Percentiles rank a stretch among this genome's conserved stretches.
Evolutionary conservation across 345 rosid species (phyloP).

Genomic region (Salix brachista): DNA sequence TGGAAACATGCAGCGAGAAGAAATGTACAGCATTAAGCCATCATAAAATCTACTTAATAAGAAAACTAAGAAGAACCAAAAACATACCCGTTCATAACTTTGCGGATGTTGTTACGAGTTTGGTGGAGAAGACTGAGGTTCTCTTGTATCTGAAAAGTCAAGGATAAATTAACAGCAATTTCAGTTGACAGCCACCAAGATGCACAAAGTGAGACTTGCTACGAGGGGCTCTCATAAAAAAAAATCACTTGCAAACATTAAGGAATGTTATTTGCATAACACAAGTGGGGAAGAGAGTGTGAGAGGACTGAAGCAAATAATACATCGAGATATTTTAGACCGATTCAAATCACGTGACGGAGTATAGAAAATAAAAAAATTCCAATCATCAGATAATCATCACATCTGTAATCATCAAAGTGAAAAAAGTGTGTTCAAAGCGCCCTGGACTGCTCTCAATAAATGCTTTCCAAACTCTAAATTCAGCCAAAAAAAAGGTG

Average conservation of each 20-base stretch:
- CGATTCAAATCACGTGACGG: no score
- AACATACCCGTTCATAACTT: constrained; percentile 41
- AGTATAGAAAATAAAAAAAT: background rate
- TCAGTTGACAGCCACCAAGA: constrained; percentile 3
- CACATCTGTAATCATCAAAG: background rate
- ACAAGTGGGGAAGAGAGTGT: background rate
- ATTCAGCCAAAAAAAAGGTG: background rate
- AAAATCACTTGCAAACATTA: background rate
- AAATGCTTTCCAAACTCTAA: background rate
- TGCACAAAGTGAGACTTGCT: background rate
- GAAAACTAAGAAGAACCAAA: constrained; percentile 5
- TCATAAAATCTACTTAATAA: background rate
- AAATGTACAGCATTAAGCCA: background rate
- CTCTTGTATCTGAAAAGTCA: constrained; percentile 36
- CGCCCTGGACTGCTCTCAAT: background rate
- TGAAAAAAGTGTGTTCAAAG: background rate
- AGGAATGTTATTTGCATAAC: background rate
- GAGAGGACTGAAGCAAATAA: background rate
- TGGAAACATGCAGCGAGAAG: background rate
- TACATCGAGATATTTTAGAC: background rate
- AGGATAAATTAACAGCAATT: background rate
- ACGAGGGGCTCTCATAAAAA: background rate
- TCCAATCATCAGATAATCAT: background rate
- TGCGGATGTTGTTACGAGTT: constrained; percentile 35
- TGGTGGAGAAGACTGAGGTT: constrained; percentile 39